Evolutionary conservation across 768 basidiomycete genomes (phyloP).

Genomic region (Hortiboletus campestris): DNA sequence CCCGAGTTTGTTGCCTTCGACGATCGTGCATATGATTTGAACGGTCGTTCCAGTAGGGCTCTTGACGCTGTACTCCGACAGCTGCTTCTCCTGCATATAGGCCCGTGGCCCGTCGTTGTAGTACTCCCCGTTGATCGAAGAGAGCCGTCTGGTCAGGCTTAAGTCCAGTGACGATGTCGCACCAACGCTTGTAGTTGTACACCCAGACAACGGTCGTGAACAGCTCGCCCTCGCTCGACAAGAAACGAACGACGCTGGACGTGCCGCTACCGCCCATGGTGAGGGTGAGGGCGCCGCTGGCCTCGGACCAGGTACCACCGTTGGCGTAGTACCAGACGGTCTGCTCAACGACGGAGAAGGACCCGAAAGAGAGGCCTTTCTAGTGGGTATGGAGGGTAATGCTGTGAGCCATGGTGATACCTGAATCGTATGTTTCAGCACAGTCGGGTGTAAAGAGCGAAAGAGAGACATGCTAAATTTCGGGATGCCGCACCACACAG

Average conservation of each 20-base stretch:
- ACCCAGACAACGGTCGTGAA: conserved; percentile 38
- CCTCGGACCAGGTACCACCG: conserved; percentile 30
- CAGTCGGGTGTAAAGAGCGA: background rate
- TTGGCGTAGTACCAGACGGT: conserved; percentile 7
- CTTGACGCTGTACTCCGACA: background rate
- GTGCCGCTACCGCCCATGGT: conserved; percentile 40
- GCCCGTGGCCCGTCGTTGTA: conserved; percentile 22
- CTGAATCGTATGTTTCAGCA: background rate
- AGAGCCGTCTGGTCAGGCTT: conserved; percentile 17
- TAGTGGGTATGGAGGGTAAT: conserved; percentile 2
- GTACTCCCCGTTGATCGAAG: conserved; percentile 26
- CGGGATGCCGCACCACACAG: too few species aligned
- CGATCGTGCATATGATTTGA: background rate
- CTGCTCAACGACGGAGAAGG: conserved; percentile 1
- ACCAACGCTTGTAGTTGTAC: conserved; percentile 40
- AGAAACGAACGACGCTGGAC: conserved; percentile 37
- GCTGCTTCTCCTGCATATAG: conserved; percentile 14
- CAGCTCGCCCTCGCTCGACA: conserved; percentile 26
- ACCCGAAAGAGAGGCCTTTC: background rate
- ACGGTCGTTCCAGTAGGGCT: conserved; percentile 3
- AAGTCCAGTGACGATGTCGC: conserved; percentile 37
- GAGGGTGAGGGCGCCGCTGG: conserved; percentile 24
- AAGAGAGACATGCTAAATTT: too few species aligned
- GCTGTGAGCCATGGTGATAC: conserved; percentile 9
- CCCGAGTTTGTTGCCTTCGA: conserved; percentile 5